Evolutionary conservation across 805 yeast genomes (phyloP).

Genomic region (Starmerella khaoyaiensis): DNA sequence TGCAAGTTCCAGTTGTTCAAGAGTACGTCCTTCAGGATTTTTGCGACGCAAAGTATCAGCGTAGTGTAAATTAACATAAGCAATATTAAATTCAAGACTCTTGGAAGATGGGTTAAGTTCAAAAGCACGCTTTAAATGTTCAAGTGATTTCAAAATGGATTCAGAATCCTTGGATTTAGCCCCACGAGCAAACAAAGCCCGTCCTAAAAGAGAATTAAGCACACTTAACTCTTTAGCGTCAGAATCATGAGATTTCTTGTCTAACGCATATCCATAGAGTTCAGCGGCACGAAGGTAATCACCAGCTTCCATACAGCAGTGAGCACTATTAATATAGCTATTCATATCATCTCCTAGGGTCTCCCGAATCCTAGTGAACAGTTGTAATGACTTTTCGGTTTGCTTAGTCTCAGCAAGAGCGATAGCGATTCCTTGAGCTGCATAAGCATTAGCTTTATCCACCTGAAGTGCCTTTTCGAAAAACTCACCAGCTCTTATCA

Average conservation of each 20-base stretch:
- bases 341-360: conserved; percentile 68
- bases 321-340: conserved; percentile 75
- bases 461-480: conserved; percentile 76
- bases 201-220: conserved; percentile 2
- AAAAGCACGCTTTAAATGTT: conserved; percentile 38
- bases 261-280: conserved; percentile 65
- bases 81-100: conserved; percentile 58
- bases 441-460: conserved; percentile 79
- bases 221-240: not conserved
- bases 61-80: conserved; percentile 71
- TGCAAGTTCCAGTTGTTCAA: conserved; percentile 48
- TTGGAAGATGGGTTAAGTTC: conserved; percentile 27
- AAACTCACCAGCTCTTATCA: conserved; percentile 80
- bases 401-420: conserved; percentile 72
- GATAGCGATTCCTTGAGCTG: conserved; percentile 95
- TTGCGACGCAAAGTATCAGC: conserved; percentile 69
- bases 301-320: conserved; percentile 68
- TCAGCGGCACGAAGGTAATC: conserved; percentile 82
- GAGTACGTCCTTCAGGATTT: conserved; percentile 43
- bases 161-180: conserved; percentile 22
- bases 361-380: conserved; percentile 79
- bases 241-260: conserved; percentile 14
- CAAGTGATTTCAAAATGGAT: conserved; percentile 48
- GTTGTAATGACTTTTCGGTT: conserved; percentile 62
- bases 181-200: conserved; percentile 42